These are phyloP conservation scores for Torulaspora delbrueckii DNA, from an alignment of 805 yeast genomes.

Conservation along the genomic window DNA sequence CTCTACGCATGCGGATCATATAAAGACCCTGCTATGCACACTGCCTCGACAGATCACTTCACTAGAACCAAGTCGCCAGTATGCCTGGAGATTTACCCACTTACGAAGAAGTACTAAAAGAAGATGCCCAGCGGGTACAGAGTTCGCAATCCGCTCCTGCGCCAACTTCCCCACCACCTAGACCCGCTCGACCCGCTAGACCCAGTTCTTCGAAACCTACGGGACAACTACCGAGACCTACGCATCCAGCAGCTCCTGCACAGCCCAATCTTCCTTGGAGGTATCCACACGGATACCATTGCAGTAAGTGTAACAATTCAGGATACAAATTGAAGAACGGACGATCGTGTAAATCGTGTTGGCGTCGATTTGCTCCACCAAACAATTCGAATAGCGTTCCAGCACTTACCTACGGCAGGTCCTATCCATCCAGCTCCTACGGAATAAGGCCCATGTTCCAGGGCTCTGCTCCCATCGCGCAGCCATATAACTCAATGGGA, in stretches of 20 bases:
- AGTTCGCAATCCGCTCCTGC: slow-evolving; percentile 4
- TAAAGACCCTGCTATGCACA: not conserved
- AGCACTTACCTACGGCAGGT: slow-evolving; percentile 9
- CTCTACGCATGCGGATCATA: not conserved
- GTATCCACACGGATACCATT: slow-evolving; percentile 58
- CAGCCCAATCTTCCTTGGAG: slow-evolving; percentile 48
- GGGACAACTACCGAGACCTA: slow-evolving; percentile 9
- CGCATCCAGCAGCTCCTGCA: slow-evolving; percentile 1
- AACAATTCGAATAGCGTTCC: slow-evolving; percentile 26
- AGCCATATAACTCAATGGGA: slow-evolving; percentile 27
- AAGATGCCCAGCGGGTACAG: slow-evolving; percentile 11
- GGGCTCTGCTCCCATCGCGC: slow-evolving; percentile 13
- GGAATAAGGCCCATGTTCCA: slow-evolving; percentile 2
- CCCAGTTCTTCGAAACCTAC: slow-evolving; percentile 9
- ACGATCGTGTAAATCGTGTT: slow-evolving; percentile 65
- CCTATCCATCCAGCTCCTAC: slow-evolving; percentile 3
- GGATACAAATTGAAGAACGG: slow-evolving; percentile 60
- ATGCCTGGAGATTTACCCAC: slow-evolving; percentile 38
- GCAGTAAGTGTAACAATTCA: slow-evolving; percentile 69
- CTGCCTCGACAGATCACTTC: not conserved
- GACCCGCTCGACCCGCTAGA: slow-evolving; percentile 17
- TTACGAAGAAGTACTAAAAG: slow-evolving; percentile 41
- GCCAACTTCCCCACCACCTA: slow-evolving; percentile 1
- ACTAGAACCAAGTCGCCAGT: slow-evolving; percentile 1
- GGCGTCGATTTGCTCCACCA: slow-evolving; percentile 52